Base-by-base conservation (phyloP, 2,329 filamentous ascomycete genomes). In the Ophiostoma sp. region DNA sequence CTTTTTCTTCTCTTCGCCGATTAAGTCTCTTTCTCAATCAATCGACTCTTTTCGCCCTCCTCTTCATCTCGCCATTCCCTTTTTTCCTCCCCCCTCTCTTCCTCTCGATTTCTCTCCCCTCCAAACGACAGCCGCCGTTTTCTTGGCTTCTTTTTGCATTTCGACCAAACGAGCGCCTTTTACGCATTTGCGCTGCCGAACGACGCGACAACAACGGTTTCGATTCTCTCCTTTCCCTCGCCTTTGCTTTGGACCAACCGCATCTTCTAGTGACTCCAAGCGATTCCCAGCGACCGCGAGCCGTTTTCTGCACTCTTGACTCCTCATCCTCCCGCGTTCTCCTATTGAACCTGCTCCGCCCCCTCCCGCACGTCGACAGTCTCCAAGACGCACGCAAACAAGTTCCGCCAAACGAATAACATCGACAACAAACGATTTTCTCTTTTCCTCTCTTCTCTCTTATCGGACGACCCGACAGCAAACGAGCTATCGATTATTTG, bases 111-210 rank as follows among this genome's bases (percentile, higher is more conserved):
- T 48, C 68, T 71, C 12, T 55, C 39, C 33, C 31, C 55, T 31
- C 11, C 72, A 68, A 63, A 68, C 71, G 71, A 66, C 61, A 19
- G 36, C 36, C 42, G 45, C 63, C 33, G 48, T 59, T 69, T 45
- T 69, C 12, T 68, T 66, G 39, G 33, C 63, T 69, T 69, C 63
- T 39, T 45, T 55, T 72, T 36, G 61, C 36, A 64, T 69, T 69
- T 66, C 52, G 55, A 48, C 22, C 42, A 63, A 50, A 57, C 45
- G 68, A 25, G 28, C 48, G 68, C 28, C 33, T 22, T 39, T 45
- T 6, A 28, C 61, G 22, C 39, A 17, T 39, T 64, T 42, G 61
- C 61, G 36, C 61, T 8, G n/a, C 61, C 61, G 22, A 48, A 22
- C 61, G 36, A 66, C 61, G 61, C 61, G 61, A 66, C 61, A 42